These are phyloP conservation scores for Camelina sativa DNA, from an alignment of 345 rosid species.

Conservation along the genomic window DNA sequence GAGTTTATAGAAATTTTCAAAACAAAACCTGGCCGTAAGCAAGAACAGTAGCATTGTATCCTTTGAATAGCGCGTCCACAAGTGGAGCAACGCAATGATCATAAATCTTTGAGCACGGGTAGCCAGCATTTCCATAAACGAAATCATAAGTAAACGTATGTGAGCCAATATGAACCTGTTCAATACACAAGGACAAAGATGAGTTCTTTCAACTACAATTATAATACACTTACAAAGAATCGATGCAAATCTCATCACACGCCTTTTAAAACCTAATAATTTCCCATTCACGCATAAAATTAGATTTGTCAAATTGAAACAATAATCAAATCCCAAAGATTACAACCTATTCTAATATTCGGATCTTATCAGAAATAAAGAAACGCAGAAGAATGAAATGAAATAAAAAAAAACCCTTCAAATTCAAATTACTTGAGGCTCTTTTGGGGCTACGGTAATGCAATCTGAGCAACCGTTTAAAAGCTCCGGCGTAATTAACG, in stretches of 20 bases:
- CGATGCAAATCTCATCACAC: neutral
- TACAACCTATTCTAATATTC: neutral
- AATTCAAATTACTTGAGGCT: constrained; percentile 71
- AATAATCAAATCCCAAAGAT: neutral
- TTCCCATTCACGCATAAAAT: neutral
- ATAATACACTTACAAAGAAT: neutral
- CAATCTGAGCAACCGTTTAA: constrained; percentile 86
- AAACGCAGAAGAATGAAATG: neutral
- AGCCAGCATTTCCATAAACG: constrained; percentile 65
- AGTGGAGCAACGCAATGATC: constrained; percentile 84
- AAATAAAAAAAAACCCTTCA: neutral
- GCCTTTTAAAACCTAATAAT: too few species aligned
- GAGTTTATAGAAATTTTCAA: neutral
- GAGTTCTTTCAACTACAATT: neutral
- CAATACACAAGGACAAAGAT: neutral
- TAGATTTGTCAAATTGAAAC: neutral
- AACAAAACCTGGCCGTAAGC: constrained; percentile 93
- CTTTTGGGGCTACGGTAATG: constrained; percentile 77
- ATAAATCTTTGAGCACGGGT: constrained; percentile 55
- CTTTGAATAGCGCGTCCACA: constrained; percentile 81
- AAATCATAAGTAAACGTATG: constrained; percentile 85
- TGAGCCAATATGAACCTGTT: constrained; percentile 85
- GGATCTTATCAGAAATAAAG: neutral
- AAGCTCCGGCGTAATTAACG: constrained; percentile 89
- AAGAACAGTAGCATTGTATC: constrained; percentile 92